Base-by-base conservation (phyloP, 352 stramenopile genomes). In the Globisporangium rhizosaccharum region DNA sequence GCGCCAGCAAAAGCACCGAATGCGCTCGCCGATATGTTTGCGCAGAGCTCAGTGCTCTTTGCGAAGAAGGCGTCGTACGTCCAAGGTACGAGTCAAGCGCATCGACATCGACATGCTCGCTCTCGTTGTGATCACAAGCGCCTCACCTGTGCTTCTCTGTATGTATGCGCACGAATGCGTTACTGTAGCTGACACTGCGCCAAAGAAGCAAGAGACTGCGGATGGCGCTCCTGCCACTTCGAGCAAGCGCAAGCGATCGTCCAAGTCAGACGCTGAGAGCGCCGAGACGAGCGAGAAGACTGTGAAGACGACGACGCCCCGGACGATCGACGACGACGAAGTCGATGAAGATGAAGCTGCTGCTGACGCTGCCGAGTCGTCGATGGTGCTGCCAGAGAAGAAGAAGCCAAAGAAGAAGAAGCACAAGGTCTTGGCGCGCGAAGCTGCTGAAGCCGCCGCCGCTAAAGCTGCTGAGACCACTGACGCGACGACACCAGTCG, bases 51-150 rank as follows among this genome's bases (percentile, higher is more conserved):
- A 25, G 70, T 70, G 49, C 76, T 88, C 52, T 82, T 82, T 41
- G 68, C 71, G 62, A 90, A 90, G 70, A 90, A 87, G 61, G 45
- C 53, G 59, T 72, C 75, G 53, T 88, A 90, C 61, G 66, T 57
- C 30, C 60, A 59, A 36, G 46, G 51, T 62, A 36, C 28, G 28
- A 33, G 28, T 33, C 28, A 33, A 33, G 28, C 2, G 2, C 56
- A 41, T 50, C 7, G n/a, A 9, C 7, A 11, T 50, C 44, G 6
- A 26, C 44, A 4, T 20, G 12, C 18, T 10, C 18, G 10, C 44
- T 25, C 5, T 25, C 6, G 12, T 20, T 30, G 25, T 18, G 11
- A 12, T 28, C 23, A 23, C 23, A 23, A 51, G 46, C 18, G 46
- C 12, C 23, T 12, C 20, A 46, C 33, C 14, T 26, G 9, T 56